A percentile compares a stretch with the other conserved stretches of the same genome.
phyloP scores from a whole-genome alignment of 2,329 filamentous ascomycete genomes.

The Volutella citrinella region DNA sequence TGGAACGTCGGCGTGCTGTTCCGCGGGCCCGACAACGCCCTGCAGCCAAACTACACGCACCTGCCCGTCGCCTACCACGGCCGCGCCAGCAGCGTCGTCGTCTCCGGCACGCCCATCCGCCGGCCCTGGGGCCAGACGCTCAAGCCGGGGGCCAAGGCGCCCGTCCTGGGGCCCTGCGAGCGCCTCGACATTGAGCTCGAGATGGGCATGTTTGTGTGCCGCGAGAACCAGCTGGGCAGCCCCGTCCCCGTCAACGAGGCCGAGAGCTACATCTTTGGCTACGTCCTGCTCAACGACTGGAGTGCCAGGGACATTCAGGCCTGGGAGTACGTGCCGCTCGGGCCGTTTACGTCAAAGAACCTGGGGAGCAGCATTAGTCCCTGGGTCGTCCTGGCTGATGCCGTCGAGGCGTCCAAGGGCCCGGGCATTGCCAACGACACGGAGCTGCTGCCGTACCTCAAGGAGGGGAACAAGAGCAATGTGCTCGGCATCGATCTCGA shows the following conservation, averaged over 20 bases:
- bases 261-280: conserved; percentile 68
- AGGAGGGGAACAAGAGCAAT: conserved; percentile 46
- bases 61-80: conserved; percentile 81
- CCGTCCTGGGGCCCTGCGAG: conserved; percentile 57
- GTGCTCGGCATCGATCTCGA: conserved; percentile 36
- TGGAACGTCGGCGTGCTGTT: conserved; percentile 69
- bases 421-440: conserved; percentile 31
- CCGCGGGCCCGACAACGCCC: conserved; percentile 67
- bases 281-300: conserved; percentile 65
- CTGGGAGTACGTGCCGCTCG: conserved; percentile 59
- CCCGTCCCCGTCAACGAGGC: conserved; percentile 66
- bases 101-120: conserved; percentile 69
- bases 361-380: conserved; percentile 59
- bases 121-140: conserved; percentile 74
- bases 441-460: conserved; percentile 43
- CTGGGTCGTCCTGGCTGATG: conserved; percentile 61
- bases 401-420: conserved; percentile 37
- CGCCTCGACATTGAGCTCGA: conserved; percentile 76
- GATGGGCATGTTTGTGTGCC: conserved; percentile 71
- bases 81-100: conserved; percentile 70
- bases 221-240: conserved; percentile 62
- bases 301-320: conserved; percentile 59
- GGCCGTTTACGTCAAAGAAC: conserved; percentile 61
- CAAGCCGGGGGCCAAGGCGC: conserved; percentile 37
- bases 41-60: conserved; percentile 80